These are phyloP conservation scores for Lepidium didymum DNA, from an alignment of 345 rosid species.

Conservation along the genomic window DNA sequence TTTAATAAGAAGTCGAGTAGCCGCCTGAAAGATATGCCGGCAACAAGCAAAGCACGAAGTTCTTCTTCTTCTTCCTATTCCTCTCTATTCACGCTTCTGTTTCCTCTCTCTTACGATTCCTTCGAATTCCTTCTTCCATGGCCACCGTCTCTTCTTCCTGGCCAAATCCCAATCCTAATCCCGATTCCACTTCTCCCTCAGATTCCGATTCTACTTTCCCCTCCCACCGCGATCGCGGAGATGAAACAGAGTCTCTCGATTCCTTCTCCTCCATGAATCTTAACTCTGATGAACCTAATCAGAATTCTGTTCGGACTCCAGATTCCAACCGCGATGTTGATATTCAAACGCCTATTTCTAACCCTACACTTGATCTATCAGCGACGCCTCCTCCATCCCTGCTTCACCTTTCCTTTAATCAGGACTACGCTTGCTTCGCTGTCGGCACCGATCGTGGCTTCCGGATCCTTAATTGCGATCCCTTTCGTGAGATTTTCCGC, in stretches of 20 bases:
- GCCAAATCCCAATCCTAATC: conserved; percentile 37
- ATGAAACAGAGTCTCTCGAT: conserved; percentile 37
- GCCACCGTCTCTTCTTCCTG: conserved; percentile 61
- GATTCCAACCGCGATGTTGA: conserved; percentile 13
- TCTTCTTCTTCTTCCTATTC: background rate
- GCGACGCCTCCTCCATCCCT: conserved; percentile 27
- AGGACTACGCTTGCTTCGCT: conserved; percentile 86
- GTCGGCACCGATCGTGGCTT: conserved; percentile 89
- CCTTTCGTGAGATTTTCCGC: conserved; percentile 89
- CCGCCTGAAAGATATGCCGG: conserved; percentile 29
- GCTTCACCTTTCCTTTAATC: conserved; percentile 78
- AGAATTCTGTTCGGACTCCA: conserved; percentile 1
- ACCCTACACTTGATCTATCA: conserved; percentile 11
- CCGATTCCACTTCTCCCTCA: conserved; percentile 5
- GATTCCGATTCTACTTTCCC: conserved; percentile 4
- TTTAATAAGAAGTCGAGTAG: conserved; percentile 2
- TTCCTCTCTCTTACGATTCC: conserved; percentile 2
- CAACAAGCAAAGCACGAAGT: conserved; percentile 28
- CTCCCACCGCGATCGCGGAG: conserved; percentile 27
- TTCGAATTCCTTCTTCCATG: conserved; percentile 34
- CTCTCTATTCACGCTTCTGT: conserved; percentile 12
- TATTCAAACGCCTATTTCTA: conserved; percentile 27
- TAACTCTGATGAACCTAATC: conserved; percentile 8
- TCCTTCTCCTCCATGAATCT: conserved; percentile 44
- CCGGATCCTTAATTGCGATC: conserved; percentile 85